Evolutionary conservation across 176 grass and related monocot species (phyloP), one percentile per base, ranked within the genome.

Genomic region (Thinopyrum elongatum): DNA sequence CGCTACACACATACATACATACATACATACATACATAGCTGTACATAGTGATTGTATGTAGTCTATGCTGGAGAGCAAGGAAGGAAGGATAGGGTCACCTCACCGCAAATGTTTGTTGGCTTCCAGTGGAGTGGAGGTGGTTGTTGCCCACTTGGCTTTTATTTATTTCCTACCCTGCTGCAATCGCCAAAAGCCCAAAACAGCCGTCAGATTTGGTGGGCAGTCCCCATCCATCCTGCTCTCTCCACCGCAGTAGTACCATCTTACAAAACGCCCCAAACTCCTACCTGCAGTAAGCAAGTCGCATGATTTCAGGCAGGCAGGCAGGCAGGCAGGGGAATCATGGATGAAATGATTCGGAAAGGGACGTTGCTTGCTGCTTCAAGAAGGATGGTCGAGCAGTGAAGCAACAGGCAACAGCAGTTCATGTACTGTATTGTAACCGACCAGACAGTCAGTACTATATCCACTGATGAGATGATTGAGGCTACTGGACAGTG

Each of bases 211-310:
- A 1, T 47, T 47, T 21, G 90, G 93, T 95, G 51, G 73, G 61
- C 79, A 66, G 93, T 95, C 93, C 58, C 33, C 44, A 88, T 94
- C 93, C 30, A 76, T 51, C 77, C 64, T 86, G 78, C 83, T 84
- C 76, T 89, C 5, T 53, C 66, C 88, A 47, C 15, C 72, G 61
- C 70, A 41, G 33, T 34, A 34, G 33, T 34, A 34, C 81, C 84
- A 35, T 86, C 79, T 49, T 61, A 10, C 79, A 74, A 74, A 39
- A 87, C 86, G 78, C 65, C 86, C 69, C 76, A 72, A 84, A 74
- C 41, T 15, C 44, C 34, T 55, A 7, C 17, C 51, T 21, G 2
- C 51, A 17, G 49, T 53, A 53, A 44, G 12, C 1, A 14, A 57
- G 53, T 57, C 21, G 51, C 28, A 46, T 21, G 17, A 5, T 68